Percentiles rank a stretch among this genome's conserved stretches.
These are phyloP conservation scores for Xylariaceae sp. DNA, from an alignment of 2,329 filamentous ascomycete species.

Conservation along the genomic window DNA sequence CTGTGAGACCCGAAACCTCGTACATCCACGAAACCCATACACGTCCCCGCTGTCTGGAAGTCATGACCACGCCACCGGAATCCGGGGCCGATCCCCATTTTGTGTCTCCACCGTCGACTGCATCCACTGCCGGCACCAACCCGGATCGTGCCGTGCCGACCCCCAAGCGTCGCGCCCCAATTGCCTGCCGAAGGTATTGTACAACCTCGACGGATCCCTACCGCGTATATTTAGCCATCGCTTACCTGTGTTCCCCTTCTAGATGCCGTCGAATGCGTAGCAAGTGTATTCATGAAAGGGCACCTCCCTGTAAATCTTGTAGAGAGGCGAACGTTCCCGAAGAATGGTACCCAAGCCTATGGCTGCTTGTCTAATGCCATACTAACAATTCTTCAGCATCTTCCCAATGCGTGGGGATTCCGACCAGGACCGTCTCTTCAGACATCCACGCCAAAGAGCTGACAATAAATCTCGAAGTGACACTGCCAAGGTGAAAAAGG, in stretches of 20 bases:
- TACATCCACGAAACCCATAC: background rate
- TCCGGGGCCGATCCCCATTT: slow-evolving; percentile 24
- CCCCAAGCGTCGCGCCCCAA: slow-evolving; percentile 54
- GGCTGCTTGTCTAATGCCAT: background rate
- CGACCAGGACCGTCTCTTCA: slow-evolving; percentile 58
- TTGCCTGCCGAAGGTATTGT: slow-evolving; percentile 56
- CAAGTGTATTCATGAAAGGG: slow-evolving; percentile 57
- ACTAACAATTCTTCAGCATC: slow-evolving; percentile 40
- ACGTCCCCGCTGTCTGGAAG: slow-evolving; percentile 8
- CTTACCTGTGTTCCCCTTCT: slow-evolving; percentile 13
- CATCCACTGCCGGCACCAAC: slow-evolving; percentile 14
- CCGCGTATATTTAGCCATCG: slow-evolving; percentile 1
- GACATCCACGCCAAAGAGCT: slow-evolving; percentile 55
- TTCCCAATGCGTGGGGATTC: slow-evolving; percentile 57
- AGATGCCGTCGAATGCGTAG: slow-evolving; percentile 60
- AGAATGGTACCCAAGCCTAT: slow-evolving; percentile 49
- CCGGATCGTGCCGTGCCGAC: slow-evolving; percentile 22
- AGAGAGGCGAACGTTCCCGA: slow-evolving; percentile 51
- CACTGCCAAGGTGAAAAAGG: slow-evolving; percentile 32
- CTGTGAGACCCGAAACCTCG: background rate
- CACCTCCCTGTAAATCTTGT: slow-evolving; percentile 56
- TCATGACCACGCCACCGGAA: slow-evolving; percentile 26
- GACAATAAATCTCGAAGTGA: slow-evolving; percentile 47
- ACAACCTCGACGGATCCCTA: slow-evolving; percentile 2
- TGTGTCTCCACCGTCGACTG: slow-evolving; percentile 31